Percentiles rank a stretch among this genome's conserved stretches.
phyloP scores from a whole-genome alignment of 805 yeast species.

The Saturnispora halmiae region DNA sequence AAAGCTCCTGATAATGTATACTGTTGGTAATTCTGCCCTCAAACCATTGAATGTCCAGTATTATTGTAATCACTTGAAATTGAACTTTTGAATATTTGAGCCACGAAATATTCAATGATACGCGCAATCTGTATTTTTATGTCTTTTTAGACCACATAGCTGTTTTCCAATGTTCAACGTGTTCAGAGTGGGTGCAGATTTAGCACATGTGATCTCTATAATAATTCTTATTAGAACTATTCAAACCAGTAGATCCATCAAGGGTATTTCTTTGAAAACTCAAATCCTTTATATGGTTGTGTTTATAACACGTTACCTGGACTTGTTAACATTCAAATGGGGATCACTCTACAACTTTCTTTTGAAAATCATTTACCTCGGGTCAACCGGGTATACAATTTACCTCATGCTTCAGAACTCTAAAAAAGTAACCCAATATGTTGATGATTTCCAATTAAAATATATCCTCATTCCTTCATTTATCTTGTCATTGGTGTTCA shows the following conservation, averaged over 20 bases:
- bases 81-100: too few species aligned
- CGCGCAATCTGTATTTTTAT: too few species aligned
- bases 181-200: conserved; percentile 48
- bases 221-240: conserved; percentile 68
- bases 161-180: conserved; percentile 29
- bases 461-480: conserved; percentile 60
- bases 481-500: conserved; percentile 51
- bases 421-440: conserved; percentile 52
- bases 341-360: conserved; percentile 64
- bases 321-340: conserved; percentile 42
- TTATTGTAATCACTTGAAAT: too few species aligned
- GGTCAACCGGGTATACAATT: conserved; percentile 65
- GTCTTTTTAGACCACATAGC: background rate
- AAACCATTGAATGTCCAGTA: too few species aligned
- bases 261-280: conserved; percentile 84
- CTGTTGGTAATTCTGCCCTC: too few species aligned
- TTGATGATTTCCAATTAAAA: conserved; percentile 59
- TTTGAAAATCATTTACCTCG: conserved; percentile 77
- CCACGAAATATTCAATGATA: too few species aligned
- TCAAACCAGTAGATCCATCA: conserved; percentile 50
- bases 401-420: conserved; percentile 60
- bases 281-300: conserved; percentile 72
- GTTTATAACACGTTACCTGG: conserved; percentile 64
- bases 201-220: conserved; percentile 75
- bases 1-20: too few species aligned